These are phyloP conservation scores for Trichoderma polysporum DNA, from an alignment of 2,329 filamentous ascomycete species.

Conservation along the genomic window DNA sequence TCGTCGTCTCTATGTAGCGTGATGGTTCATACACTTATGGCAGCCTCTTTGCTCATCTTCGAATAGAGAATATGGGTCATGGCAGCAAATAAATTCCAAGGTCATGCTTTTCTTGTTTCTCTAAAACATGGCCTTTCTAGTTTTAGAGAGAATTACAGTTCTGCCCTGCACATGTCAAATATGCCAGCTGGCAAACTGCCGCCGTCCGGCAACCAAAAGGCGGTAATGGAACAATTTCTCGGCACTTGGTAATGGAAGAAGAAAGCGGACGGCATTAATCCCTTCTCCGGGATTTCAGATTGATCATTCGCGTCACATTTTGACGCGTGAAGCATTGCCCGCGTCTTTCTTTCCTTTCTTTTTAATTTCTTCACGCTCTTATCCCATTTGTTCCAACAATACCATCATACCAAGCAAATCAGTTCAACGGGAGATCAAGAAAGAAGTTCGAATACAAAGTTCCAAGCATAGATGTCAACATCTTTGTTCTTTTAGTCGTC, in stretches of 20 bases:
- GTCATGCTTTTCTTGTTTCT: no score
- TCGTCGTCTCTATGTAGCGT: no score
- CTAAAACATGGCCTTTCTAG: no score
- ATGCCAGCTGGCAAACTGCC: background rate
- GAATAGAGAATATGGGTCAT: no score
- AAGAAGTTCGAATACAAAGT: background rate
- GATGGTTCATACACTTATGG: no score
- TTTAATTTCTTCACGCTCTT: background rate
- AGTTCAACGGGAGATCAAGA: background rate
- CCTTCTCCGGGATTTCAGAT: background rate
- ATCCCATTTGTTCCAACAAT: background rate
- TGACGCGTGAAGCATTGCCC: conserved; percentile 3
- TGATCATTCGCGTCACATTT: background rate
- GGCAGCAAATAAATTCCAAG: no score
- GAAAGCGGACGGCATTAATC: background rate
- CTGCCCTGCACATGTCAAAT: background rate
- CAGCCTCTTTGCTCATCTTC: no score
- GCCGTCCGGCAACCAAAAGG: background rate
- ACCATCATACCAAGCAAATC: background rate
- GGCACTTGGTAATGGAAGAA: background rate
- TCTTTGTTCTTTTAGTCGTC: background rate
- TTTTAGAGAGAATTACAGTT: no score
- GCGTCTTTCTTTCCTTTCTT: background rate
- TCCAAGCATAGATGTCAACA: background rate
- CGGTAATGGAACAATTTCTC: background rate